Percentiles rank a stretch among this genome's conserved stretches.
These are phyloP conservation scores for Colletotrichum horii DNA, from an alignment of 2,329 filamentous ascomycete species.

Conservation along the genomic window DNA sequence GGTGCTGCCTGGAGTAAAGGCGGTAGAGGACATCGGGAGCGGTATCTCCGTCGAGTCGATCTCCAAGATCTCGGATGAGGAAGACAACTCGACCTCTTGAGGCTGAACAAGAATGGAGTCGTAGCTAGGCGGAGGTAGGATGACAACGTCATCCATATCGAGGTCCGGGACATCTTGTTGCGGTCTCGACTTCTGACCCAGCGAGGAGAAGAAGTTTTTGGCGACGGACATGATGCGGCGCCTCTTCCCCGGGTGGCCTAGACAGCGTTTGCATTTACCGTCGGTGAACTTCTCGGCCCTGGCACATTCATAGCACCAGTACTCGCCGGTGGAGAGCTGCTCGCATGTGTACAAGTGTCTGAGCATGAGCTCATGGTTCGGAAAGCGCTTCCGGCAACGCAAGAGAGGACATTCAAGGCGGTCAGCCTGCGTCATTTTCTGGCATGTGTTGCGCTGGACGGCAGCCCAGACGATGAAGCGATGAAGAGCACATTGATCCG, in stretches of 20 bases:
- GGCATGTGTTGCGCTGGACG: constrained; percentile 56
- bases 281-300: constrained; percentile 58
- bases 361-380: constrained; percentile 59
- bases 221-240: constrained; percentile 58
- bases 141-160: constrained; percentile 34
- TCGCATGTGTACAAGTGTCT: constrained; percentile 55
- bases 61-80: constrained; percentile 57
- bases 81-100: constrained; percentile 48
- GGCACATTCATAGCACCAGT: constrained; percentile 61
- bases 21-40: neutral
- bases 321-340: constrained; percentile 55
- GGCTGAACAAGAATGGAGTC: constrained; percentile 42
- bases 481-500: constrained; percentile 56
- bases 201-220: constrained; percentile 57
- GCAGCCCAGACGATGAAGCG: constrained; percentile 63
- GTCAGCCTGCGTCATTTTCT: constrained; percentile 51
- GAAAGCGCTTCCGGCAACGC: constrained; percentile 54
- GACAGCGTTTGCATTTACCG: constrained; percentile 53
- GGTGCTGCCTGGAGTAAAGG: neutral
- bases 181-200: constrained; percentile 51
- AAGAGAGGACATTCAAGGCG: constrained; percentile 57
- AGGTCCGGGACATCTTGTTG: constrained; percentile 36
- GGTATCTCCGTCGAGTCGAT: constrained; percentile 54
- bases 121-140: constrained; percentile 50
- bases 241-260: constrained; percentile 56